Evolutionary conservation across 331 rosid genomes (phyloP).

Genomic region (Spiraea crenata): DNA sequence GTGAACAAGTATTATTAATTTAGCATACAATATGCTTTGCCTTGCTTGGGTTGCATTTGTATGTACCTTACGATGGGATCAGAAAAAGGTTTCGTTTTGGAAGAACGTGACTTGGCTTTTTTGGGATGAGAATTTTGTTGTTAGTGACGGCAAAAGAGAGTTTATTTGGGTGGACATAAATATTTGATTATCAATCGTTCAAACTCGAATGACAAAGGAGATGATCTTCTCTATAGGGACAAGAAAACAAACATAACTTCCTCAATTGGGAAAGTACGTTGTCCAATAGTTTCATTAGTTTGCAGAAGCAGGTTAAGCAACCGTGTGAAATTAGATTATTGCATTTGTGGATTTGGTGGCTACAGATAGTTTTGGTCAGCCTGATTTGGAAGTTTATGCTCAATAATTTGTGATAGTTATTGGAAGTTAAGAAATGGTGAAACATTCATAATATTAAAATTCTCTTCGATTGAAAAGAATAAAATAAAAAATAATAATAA

Average conservation of each 20-base stretch:
- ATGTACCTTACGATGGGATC: slow-evolving; percentile 1
- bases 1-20: no score
- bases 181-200: neutral
- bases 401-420: neutral
- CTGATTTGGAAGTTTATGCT: slow-evolving; percentile 5
- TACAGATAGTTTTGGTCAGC: neutral
- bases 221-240: neutral
- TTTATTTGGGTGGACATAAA: no score
- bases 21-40: neutral
- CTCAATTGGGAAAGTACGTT: neutral
- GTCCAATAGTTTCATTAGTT: neutral
- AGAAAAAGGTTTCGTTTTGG: slow-evolving; percentile 6
- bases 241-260: neutral
- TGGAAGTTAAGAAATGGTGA: no score
- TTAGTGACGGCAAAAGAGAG: slow-evolving; percentile 3
- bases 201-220: neutral
- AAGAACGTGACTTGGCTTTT: slow-evolving; percentile 11
- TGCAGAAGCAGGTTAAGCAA: neutral
- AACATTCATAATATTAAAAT: no score
- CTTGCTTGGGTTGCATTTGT: neutral
- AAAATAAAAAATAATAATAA: no score
- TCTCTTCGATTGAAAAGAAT: no score
- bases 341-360: neutral
- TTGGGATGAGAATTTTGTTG: slow-evolving; percentile 11
- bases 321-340: no score